phyloP scores from a whole-genome alignment of 177 flowering plant species.

The Telopea speciosissima region DNA sequence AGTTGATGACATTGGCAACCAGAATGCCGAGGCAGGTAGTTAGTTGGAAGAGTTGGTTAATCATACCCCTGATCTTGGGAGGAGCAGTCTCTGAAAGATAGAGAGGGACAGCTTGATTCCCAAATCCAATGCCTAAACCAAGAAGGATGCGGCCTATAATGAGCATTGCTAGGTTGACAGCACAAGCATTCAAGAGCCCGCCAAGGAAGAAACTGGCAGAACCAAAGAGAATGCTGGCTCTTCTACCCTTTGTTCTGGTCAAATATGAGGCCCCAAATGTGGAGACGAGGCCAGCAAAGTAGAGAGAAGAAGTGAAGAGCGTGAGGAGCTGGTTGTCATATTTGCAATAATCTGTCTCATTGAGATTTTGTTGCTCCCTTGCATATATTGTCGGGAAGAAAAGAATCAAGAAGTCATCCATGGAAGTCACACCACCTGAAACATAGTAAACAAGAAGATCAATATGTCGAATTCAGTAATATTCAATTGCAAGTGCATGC shows the following conservation, averaged over 20 bases:
- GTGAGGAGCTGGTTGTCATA: no score
- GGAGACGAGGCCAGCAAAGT: constrained; percentile 41
- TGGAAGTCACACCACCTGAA: constrained; percentile 41
- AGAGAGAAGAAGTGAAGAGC: no score
- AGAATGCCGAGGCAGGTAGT: constrained; percentile 70
- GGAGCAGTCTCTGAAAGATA: constrained; percentile 91
- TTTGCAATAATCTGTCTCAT: constrained; percentile 69
- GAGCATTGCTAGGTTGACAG: constrained; percentile 49
- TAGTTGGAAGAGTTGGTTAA: constrained; percentile 73
- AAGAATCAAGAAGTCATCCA: constrained; percentile 41
- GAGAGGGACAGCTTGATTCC: constrained; percentile 60
- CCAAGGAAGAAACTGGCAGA: constrained; percentile 57
- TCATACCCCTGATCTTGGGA: constrained; percentile 61
- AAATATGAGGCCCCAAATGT: constrained; percentile 26
- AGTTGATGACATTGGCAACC: constrained; percentile 68
- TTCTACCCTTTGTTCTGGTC: constrained; percentile 48
- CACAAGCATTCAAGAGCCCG: constrained; percentile 47
- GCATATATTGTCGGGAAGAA: constrained; percentile 57
- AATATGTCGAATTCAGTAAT: no score
- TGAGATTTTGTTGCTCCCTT: constrained; percentile 51
- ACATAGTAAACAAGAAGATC: background rate
- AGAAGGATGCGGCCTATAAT: constrained; percentile 55
- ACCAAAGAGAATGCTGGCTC: constrained; percentile 51
- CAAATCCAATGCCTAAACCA: constrained; percentile 65
- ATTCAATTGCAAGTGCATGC: no score